Base-by-base conservation (phyloP, 768 basidiomycete species). In the Lactifluus subvellereus region DNA sequence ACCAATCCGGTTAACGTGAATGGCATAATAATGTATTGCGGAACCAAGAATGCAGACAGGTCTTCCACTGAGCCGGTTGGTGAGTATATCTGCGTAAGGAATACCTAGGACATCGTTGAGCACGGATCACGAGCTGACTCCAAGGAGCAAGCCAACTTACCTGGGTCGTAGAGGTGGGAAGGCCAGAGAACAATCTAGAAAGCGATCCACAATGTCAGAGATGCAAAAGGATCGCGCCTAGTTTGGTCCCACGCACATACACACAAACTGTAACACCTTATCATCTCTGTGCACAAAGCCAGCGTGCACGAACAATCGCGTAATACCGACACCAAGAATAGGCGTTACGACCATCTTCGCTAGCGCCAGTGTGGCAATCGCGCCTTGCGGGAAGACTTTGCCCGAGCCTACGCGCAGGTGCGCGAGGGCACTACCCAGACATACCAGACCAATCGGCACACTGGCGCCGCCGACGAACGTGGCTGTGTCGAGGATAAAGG, bases 201-300 rank as follows among this genome's bases (percentile, higher is more conserved):
- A 69, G 61, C 85, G 85, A 87, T 84, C 80, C 82, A 84, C 14
- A 87, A 81, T 54, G 87, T 86, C 64, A 79, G 77, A 11, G 86
- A 69, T 0, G 86, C 81, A 47, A 80, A 80, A 65, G 86, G 78
- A 0, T 80, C 74, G 56, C 66, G 67, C 86, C 80, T 6, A 85
- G 37, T 1, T 79, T 0, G 66, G 30, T 52, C 64, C 37, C 4
- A 75, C 86, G 70, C 60, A 87, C 86, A 88, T 84, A 81, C 84
- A 84, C 16, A 88, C 81, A 58, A 88, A 86, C 64, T 79, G 77
- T 20, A 89, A 69, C 0, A 88, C 83, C 40, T 82, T 82, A 66
- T 88, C 80, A 0, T 82, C 75, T 58, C 68, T 68, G 5, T 77
- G 67, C 20, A 88, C 80, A 7, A 88, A 48, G 1, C 81, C 81